Conservation (phyloP, 2,329 filamentous ascomycete species). For the Passalora sequoiae region DNA sequence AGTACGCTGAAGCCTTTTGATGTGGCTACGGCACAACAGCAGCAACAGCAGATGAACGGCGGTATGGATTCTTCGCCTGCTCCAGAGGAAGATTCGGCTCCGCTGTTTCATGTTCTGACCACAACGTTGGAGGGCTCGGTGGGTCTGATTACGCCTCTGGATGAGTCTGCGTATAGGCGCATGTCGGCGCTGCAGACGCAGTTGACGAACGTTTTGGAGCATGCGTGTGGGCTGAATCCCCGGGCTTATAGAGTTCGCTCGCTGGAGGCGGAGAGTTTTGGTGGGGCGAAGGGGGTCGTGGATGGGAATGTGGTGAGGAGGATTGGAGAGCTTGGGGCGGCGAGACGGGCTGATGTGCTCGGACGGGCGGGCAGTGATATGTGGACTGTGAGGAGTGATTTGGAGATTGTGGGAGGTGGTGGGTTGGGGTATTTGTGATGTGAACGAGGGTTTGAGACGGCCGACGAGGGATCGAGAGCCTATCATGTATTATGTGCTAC, state of each 20-base stretch:
- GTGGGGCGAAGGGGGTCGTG: conserved; percentile 60
- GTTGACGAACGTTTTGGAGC: conserved; percentile 68
- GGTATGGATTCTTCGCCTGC: conserved; percentile 16
- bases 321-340: conserved; percentile 70
- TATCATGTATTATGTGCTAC: too few relatives aligned
- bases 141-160: conserved; percentile 68
- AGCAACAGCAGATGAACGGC: conserved; percentile 13
- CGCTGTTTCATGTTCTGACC: conserved; percentile 56
- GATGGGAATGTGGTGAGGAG: conserved; percentile 71
- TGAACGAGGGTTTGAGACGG: too few relatives aligned
- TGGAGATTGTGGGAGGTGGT: conserved; percentile 60
- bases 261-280: conserved; percentile 40
- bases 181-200: conserved; percentile 77
- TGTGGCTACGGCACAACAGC: too few relatives aligned
- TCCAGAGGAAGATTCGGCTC: conserved; percentile 25
- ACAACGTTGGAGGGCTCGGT: conserved; percentile 72
- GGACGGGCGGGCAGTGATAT: conserved; percentile 64
- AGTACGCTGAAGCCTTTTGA: conserved; percentile 50
- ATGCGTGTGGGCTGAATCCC: conserved; percentile 76
- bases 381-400: conserved; percentile 64
- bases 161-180: conserved; percentile 76
- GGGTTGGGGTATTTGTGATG: conserved; percentile 51
- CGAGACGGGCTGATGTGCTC: conserved; percentile 66
- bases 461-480: too few relatives aligned
- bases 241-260: conserved; percentile 68